Conservation (phyloP, 305 asterid species). For the Fraxinus sp. region DNA sequence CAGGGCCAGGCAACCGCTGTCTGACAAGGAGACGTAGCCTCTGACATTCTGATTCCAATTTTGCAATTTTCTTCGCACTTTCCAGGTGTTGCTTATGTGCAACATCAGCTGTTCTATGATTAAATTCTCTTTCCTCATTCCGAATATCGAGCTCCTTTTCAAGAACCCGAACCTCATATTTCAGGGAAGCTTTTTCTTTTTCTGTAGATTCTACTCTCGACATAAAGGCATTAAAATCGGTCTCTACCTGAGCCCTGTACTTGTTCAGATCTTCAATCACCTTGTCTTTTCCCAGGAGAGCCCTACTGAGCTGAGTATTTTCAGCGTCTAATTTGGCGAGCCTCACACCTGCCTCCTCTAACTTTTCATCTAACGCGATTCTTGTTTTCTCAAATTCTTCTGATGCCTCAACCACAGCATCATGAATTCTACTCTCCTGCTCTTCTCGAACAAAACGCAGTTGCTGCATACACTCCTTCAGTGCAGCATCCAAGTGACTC, state of each 20-base stretch:
- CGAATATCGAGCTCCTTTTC: constrained; percentile 79
- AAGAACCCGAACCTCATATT: constrained; percentile 67
- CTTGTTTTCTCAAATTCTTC: constrained; percentile 49
- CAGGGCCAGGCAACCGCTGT: constrained; percentile 73
- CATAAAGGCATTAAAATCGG: constrained; percentile 43
- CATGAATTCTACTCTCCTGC: constrained; percentile 57
- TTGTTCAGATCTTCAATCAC: constrained; percentile 51
- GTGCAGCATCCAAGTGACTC: constrained; percentile 72
- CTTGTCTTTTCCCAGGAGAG: constrained; percentile 58
- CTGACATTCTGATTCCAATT: constrained; percentile 69
- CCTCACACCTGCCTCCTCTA: constrained; percentile 51
- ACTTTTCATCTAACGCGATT: constrained; percentile 36
- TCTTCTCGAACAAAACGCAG: constrained; percentile 62
- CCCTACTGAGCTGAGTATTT: constrained; percentile 56
- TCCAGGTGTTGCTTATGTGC: constrained; percentile 60
- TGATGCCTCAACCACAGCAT: constrained; percentile 50
- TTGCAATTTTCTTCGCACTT: constrained; percentile 49
- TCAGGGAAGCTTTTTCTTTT: constrained; percentile 66
- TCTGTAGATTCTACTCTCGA: constrained; percentile 58
- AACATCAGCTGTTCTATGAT: constrained; percentile 57
- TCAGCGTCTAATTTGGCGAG: constrained; percentile 50
- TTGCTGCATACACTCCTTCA: constrained; percentile 91
- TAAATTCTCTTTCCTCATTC: constrained; percentile 74
- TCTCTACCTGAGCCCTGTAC: constrained; percentile 41
- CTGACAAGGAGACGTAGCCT: constrained; percentile 63